A percentile compares a stretch with the other conserved stretches of the same genome.
Evolutionary conservation across 257 asterid genomes (phyloP).

Genomic region (Solanum infundibuliforme): DNA sequence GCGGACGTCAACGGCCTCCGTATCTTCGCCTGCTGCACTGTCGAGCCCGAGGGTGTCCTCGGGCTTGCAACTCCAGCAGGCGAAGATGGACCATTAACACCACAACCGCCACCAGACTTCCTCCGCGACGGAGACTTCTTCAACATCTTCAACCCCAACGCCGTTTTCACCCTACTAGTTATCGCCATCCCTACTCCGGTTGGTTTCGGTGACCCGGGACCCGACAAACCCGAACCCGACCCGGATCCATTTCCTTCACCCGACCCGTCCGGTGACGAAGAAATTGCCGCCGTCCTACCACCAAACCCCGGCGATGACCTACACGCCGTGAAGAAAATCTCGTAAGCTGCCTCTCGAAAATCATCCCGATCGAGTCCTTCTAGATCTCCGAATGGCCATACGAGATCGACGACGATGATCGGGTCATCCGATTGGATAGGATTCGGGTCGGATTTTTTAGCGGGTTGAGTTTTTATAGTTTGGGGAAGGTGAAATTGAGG

Average conservation of each 20-base stretch:
- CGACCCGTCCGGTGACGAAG: slow-evolving; percentile 23
- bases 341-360: slow-evolving; percentile 80
- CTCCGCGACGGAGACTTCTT: slow-evolving; percentile 53
- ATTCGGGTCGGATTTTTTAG: slow-evolving; percentile 8
- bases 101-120: slow-evolving; percentile 32
- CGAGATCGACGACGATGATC: slow-evolving; percentile 5
- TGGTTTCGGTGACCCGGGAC: slow-evolving; percentile 40
- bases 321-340: slow-evolving; percentile 89
- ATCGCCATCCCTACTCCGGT: slow-evolving; percentile 91
- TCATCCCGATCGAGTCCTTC: slow-evolving; percentile 57
- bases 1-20: slow-evolving; percentile 85
- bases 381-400: slow-evolving; percentile 46
- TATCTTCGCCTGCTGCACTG: slow-evolving; percentile 23
- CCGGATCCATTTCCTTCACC: slow-evolving; percentile 39
- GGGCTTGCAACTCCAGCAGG: slow-evolving; percentile 10
- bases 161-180: slow-evolving; percentile 77
- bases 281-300: slow-evolving; percentile 27
- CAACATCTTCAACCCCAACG: slow-evolving; percentile 80
- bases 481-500: neutral
- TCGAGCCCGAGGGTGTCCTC: neutral
- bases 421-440: neutral
- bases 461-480: neutral
- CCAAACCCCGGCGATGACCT: slow-evolving; percentile 93
- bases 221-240: slow-evolving; percentile 11
- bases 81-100: slow-evolving; percentile 28